These are phyloP conservation scores for Gynostemma pentaphyllum DNA, from an alignment of 306 rosid genomes.

Conservation along the genomic window DNA sequence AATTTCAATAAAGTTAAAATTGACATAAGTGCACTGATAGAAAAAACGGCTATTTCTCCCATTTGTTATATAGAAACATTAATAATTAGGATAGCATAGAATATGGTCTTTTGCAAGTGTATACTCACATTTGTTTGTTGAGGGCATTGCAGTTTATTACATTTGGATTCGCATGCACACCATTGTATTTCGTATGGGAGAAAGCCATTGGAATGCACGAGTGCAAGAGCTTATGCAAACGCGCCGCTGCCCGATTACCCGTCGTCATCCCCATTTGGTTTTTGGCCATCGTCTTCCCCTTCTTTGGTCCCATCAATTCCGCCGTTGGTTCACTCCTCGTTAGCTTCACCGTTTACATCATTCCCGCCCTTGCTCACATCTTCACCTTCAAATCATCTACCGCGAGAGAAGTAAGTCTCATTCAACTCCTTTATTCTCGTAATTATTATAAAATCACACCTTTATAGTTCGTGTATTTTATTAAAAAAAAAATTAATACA, in stretches of 20 bases:
- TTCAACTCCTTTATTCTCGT: background rate
- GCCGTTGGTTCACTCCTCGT: slow-evolving; percentile 94
- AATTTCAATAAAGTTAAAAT: no score
- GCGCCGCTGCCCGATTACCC: slow-evolving; percentile 80
- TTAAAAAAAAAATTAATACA: background rate
- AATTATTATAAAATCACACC: no score
- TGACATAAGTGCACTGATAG: no score
- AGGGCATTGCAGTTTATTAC: slow-evolving; percentile 69
- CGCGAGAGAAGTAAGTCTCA: slow-evolving; percentile 51
- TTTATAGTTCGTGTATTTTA: background rate
- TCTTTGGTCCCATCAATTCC: slow-evolving; percentile 93
- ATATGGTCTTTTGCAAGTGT: no score
- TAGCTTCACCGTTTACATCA: slow-evolving; percentile 91
- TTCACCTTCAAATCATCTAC: slow-evolving; percentile 76
- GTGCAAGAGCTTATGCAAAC: slow-evolving; percentile 79
- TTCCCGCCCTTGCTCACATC: slow-evolving; percentile 75
- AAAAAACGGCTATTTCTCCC: no score
- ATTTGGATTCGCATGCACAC: slow-evolving; percentile 96
- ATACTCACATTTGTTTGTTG: no score
- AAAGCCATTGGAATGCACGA: slow-evolving; percentile 76
- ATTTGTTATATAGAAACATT: no score
- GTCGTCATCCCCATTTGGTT: slow-evolving; percentile 95
- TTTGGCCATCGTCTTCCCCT: slow-evolving; percentile 83
- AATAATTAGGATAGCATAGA: no score
- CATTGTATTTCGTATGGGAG: slow-evolving; percentile 93